Base-by-base conservation (phyloP, 768 basidiomycete genomes). In the Russula brevipes region DNA sequence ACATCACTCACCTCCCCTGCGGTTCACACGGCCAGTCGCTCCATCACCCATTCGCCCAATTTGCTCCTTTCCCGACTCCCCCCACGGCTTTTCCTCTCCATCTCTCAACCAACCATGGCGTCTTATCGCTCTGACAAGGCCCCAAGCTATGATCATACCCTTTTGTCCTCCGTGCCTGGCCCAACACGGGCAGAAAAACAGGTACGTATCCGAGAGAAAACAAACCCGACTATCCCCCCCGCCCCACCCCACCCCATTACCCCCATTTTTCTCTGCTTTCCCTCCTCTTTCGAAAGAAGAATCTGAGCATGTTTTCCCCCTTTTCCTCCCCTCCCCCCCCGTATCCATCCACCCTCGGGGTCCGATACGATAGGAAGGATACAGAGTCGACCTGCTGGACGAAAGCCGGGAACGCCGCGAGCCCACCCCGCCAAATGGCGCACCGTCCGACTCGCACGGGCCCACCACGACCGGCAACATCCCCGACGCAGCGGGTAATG, bases 311-410 rank as follows among this genome's bases (percentile, higher is more conserved):
- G 14, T 2, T 46, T 8, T 11, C n/a, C 44, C 30, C 0, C 19
- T 33, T 36, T 33, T 33, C 33, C 14, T 46, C 30, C 42, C 4
- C 41, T 33, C 11, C 16, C 33, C 17, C 35, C 5, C 12, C 38
- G 1, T n/a, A 4, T 10, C 24, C 19, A 19, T 4, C 31, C 44
- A 59, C 41, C 36, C 31, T 4, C 12, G 8, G 12, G 10, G 14
- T 33, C 8, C 33, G 12, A 47, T 24, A n/a, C 24, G 30, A 61
- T 66, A 85, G 83, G 79, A 79, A 74, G 82, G 84, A 1, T 85
- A 85, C 72, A 79, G 79, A 58, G 76, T 82, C 60, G 79, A 81
- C 67, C 69, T 84, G 16, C 64, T 76, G 9, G 70, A 71, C 64
- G 58, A 56, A 59, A 55, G 69, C 69, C 68, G 63, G 60, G 55